A percentile compares a stretch with the other conserved stretches of the same genome.
Conservation (phyloP, 208 protist species). For the Vickermania spadyakhi region DNA sequence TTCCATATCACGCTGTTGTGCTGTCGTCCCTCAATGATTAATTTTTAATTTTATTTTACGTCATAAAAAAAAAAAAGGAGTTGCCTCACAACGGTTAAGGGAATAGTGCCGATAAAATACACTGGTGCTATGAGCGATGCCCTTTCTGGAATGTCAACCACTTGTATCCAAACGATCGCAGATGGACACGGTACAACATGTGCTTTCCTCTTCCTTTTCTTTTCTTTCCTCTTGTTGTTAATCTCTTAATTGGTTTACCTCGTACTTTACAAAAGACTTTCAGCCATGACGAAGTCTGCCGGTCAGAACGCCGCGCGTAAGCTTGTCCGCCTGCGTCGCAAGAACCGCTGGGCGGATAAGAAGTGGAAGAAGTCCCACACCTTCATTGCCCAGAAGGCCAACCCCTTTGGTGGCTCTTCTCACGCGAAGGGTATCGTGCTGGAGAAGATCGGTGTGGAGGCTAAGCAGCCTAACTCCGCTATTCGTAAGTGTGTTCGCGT, state of each 20-base stretch:
- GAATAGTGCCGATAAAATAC: no score
- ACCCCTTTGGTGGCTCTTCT: slow-evolving; percentile 97
- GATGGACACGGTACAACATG: no score
- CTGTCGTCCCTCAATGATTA: no score
- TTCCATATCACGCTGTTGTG: no score
- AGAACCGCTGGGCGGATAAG: slow-evolving; percentile 97
- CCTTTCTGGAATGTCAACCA: no score
- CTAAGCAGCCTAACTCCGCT: slow-evolving; percentile 99
- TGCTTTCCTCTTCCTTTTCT: slow-evolving; percentile 2
- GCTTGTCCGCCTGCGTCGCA: slow-evolving; percentile 88
- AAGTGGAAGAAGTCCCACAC: slow-evolving; percentile 97
- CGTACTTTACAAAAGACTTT: background rate
- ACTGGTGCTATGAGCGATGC: no score
- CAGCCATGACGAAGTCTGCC: slow-evolving; percentile 92
- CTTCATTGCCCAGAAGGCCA: slow-evolving; percentile 93
- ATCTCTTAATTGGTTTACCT: slow-evolving; percentile 8
- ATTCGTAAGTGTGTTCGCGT: slow-evolving; percentile 99
- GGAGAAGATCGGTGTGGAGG: slow-evolving; percentile 99
- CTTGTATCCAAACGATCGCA: no score
- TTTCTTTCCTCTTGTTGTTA: background rate
- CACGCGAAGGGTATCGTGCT: slow-evolving; percentile 99
- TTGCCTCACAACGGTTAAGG: no score
- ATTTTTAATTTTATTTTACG: slow-evolving; percentile 9
- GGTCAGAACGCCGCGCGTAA: slow-evolving; percentile 98
- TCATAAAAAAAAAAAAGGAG: no score